Percentiles rank a stretch among this genome's conserved stretches.
These are phyloP conservation scores for Sporothrix sp. DNA, from an alignment of 2,329 filamentous ascomycete species.

Conservation along the genomic window DNA sequence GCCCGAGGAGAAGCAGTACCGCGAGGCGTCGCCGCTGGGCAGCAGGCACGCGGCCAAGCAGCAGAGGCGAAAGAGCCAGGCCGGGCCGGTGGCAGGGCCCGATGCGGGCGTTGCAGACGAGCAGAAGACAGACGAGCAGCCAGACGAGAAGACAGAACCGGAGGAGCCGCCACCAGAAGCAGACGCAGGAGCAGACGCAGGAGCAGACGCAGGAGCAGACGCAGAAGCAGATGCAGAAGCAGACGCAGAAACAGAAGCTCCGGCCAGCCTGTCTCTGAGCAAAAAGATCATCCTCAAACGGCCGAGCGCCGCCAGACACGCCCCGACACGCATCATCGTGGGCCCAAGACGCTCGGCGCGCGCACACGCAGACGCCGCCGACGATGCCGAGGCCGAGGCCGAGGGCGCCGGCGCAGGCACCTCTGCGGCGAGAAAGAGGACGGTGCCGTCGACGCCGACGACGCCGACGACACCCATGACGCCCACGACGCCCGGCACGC, in stretches of 20 bases:
- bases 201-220: neutral
- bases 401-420: neutral
- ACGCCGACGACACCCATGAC: neutral
- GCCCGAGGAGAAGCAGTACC: slow-evolving; percentile 13
- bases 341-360: slow-evolving; percentile 16
- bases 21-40: neutral
- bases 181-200: neutral
- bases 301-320: slow-evolving; percentile 22
- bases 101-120: too few species aligned
- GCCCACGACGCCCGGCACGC: neutral
- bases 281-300: slow-evolving; percentile 39
- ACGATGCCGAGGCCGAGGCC: neutral
- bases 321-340: slow-evolving; percentile 17
- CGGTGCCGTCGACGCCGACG: neutral
- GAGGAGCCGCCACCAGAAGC: neutral
- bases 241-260: too few species aligned
- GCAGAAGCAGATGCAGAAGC: neutral
- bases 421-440: neutral
- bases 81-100: too few species aligned
- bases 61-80: slow-evolving; percentile 2
- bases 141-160: too few species aligned
- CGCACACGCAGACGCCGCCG: slow-evolving; percentile 21
- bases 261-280: slow-evolving; percentile 18
- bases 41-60: slow-evolving; percentile 2
- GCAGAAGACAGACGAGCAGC: neutral